Base-by-base conservation (phyloP, 2,329 filamentous ascomycete species). In the Mycosphaerella sp. region DNA sequence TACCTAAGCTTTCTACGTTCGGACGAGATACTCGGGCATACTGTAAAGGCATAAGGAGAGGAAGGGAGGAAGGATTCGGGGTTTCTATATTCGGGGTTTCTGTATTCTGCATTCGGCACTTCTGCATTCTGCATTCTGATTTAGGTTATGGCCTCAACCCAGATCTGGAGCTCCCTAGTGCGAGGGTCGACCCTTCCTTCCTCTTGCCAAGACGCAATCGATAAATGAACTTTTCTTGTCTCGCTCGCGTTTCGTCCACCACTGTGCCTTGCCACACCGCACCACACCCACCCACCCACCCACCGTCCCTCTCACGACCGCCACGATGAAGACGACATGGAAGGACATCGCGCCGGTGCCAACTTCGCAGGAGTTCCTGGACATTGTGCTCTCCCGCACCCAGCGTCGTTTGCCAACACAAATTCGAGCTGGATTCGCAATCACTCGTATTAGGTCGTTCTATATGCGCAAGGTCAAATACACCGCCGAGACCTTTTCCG, bases 381-480 rank as follows among this genome's bases (percentile, higher is more conserved):
- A 98, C 74, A 96, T 98, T 71, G 91, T 97, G 62, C 81, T 98
- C 67, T 95, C 88, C 69, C 81, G 93, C 64, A 96, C 90, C 4
- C 92, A 97, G 79, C 82, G 92, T 69, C 85, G 92, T 59, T 79
- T 98, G 60, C 93, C 93, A 11, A 98, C 90, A 46, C 90, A 96
- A 78, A 97, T 98, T 70, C 84, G 93, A 67, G 83, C 91, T 40
- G 93, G 93, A 56, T 98, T 98, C 80, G 87, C 95, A 74, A 96
- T 97, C 71, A 88, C 84, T 70, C 84, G 92, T 80, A 96, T 97
- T 67, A 80, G 92, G 74, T 86, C 83, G 47, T 97, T 97, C 76
- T 97, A 97, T 74, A 96, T 92, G 44, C 80, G 93, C 72, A 97
- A 97, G 76, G 91, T 96, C 80, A 97, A 97, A 75, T 98, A 90